These are phyloP conservation scores for Circinella minor DNA, from an alignment of 371 early-diverging fungal species.

Conservation along the genomic window DNA sequence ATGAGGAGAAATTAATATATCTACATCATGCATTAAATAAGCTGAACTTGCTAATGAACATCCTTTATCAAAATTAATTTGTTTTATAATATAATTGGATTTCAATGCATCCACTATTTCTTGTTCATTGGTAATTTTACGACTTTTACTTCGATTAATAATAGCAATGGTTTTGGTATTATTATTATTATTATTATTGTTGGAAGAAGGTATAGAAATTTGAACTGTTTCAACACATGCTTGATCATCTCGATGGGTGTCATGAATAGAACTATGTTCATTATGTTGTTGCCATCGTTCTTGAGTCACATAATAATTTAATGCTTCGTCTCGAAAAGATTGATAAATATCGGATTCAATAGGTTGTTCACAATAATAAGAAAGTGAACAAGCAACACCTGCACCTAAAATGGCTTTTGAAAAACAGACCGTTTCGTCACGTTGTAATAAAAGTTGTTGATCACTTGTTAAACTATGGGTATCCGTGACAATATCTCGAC, in stretches of 20 bases:
- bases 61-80: slow-evolving; percentile 47
- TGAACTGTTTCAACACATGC: slow-evolving; percentile 17
- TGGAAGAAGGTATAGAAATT: neutral
- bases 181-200: neutral
- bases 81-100: slow-evolving; percentile 21
- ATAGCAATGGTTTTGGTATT: slow-evolving; percentile 22
- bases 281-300: slow-evolving; percentile 8
- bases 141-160: slow-evolving; percentile 29
- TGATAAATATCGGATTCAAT: slow-evolving; percentile 44
- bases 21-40: slow-evolving; percentile 43
- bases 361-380: slow-evolving; percentile 46
- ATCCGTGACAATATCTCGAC: slow-evolving; percentile 46
- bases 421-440: slow-evolving; percentile 49
- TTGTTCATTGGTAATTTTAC: slow-evolving; percentile 44
- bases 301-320: slow-evolving; percentile 23
- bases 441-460: slow-evolving; percentile 36
- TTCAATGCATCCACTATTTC: slow-evolving; percentile 31
- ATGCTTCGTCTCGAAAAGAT: slow-evolving; percentile 31
- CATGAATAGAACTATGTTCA: slow-evolving; percentile 10
- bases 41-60: slow-evolving; percentile 49
- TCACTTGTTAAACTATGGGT: slow-evolving; percentile 27
- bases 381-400: slow-evolving; percentile 49
- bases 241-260: slow-evolving; percentile 15
- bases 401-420: slow-evolving; percentile 51
- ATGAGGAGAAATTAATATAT: slow-evolving; percentile 48